Conservation (phyloP, 106 monocot genomes). For the Amphibolis antarctica region DNA sequence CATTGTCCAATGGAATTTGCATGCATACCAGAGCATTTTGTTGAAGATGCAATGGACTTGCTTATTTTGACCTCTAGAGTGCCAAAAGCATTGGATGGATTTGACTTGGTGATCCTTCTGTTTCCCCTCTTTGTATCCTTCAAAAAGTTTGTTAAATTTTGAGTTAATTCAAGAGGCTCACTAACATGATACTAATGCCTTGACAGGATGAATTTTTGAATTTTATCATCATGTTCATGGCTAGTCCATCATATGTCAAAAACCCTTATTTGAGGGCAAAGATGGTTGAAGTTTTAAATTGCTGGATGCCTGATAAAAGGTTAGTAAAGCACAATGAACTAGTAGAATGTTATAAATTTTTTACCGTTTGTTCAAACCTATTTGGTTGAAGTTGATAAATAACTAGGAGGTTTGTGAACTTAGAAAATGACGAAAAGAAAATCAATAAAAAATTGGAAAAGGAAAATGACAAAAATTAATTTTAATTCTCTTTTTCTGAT, state of each 20-base stretch:
- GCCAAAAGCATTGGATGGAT: constrained; percentile 78
- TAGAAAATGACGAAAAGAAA: too few species aligned
- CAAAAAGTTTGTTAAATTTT: neutral
- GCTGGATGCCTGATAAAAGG: constrained; percentile 91
- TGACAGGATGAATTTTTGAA: constrained; percentile 92
- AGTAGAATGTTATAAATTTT: neutral
- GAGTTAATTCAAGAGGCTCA: neutral
- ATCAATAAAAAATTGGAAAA: too few species aligned
- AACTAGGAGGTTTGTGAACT: too few species aligned
- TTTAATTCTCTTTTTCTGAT: too few species aligned
- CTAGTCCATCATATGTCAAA: constrained; percentile 71
- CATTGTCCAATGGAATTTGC: constrained; percentile 85
- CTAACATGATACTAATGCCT: constrained; percentile 7
- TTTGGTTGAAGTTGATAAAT: neutral
- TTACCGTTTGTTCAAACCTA: neutral
- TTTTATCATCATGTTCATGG: constrained; percentile 99
- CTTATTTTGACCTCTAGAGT: constrained; percentile 84
- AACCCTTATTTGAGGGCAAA: constrained; percentile 95
- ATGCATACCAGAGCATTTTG: constrained; percentile 93
- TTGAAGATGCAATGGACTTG: constrained; percentile 93
- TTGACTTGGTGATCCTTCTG: constrained; percentile 38
- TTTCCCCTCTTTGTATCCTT: neutral
- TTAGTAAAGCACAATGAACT: constrained; percentile 3
- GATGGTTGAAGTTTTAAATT: constrained; percentile 99
- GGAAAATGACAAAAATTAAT: too few species aligned